Evolutionary conservation across 129 eudicot species (phyloP).

Genomic region (Daucus carota): DNA sequence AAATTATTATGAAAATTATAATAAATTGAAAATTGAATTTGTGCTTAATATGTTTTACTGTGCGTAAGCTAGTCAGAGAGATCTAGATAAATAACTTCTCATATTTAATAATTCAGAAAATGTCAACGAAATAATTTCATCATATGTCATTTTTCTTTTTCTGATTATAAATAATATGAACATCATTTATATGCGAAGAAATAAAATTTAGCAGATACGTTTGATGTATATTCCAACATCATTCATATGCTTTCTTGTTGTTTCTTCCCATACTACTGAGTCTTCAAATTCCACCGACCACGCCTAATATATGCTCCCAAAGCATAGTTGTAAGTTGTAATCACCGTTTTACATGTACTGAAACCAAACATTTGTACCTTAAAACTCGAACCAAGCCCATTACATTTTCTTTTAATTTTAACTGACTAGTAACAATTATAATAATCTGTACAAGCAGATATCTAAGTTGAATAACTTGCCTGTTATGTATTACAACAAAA

Average conservation of each 20-base stretch:
- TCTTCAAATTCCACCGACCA: conserved; percentile 1
- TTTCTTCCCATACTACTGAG: background rate
- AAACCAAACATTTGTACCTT: background rate
- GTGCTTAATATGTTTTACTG: too few species aligned
- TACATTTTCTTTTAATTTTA: background rate
- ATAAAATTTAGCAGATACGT: too few species aligned
- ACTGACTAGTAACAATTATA: background rate
- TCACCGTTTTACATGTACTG: background rate
- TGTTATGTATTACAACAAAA: background rate
- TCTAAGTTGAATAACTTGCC: background rate
- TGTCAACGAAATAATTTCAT: too few species aligned
- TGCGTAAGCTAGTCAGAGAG: too few species aligned
- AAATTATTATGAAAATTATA: too few species aligned
- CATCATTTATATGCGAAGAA: too few species aligned
- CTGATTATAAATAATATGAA: too few species aligned
- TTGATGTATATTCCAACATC: background rate
- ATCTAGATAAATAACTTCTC: too few species aligned
- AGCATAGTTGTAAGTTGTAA: background rate
- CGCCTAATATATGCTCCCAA: background rate
- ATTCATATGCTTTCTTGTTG: background rate
- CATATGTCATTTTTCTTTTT: too few species aligned
- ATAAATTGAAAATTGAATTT: too few species aligned
- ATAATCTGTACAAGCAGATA: background rate
- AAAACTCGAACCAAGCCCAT: background rate
- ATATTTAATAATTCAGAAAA: too few species aligned